phyloP scores from a whole-genome alignment of 139 green algal species.

The Asterochloris sp. region DNA sequence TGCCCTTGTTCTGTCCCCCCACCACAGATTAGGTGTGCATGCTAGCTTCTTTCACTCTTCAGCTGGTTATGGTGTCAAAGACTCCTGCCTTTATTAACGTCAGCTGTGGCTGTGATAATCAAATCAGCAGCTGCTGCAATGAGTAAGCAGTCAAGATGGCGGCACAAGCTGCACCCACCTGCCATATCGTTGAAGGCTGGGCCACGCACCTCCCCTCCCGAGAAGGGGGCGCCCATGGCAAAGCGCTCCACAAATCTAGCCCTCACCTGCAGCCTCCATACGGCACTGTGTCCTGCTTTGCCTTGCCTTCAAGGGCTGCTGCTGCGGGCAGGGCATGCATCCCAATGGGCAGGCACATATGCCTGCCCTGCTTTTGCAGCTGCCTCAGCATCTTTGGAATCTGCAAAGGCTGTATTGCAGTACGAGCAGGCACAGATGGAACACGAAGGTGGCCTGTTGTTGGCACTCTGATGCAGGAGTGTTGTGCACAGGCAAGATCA shows the following conservation, averaged over 20 bases:
- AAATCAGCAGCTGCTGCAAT: too few species aligned
- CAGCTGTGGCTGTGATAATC: too few species aligned
- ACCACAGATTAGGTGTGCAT: too few species aligned
- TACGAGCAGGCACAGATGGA: background rate
- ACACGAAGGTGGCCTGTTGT: background rate
- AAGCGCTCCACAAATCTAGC: slow-evolving; percentile 91
- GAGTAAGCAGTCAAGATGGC: too few species aligned
- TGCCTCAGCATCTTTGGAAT: background rate
- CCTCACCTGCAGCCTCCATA: slow-evolving; percentile 39
- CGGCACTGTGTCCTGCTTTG: background rate
- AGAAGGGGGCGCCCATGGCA: slow-evolving; percentile 80
- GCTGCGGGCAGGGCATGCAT: background rate
- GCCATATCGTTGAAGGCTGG: slow-evolving; percentile 68
- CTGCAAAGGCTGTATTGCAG: too few species aligned
- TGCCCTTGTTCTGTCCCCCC: too few species aligned
- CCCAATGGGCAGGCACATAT: background rate
- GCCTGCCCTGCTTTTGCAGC: background rate
- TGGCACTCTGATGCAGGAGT: background rate
- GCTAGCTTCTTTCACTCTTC: too few species aligned
- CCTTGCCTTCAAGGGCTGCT: background rate
- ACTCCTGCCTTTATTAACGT: too few species aligned
- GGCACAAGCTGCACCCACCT: too few species aligned
- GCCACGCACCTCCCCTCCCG: slow-evolving; percentile 68
- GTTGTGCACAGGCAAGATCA: too few species aligned
- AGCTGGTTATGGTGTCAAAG: too few species aligned